These are phyloP conservation scores for Dendrobium officinale DNA, from an alignment of 106 monocot genomes.

Conservation along the genomic window DNA sequence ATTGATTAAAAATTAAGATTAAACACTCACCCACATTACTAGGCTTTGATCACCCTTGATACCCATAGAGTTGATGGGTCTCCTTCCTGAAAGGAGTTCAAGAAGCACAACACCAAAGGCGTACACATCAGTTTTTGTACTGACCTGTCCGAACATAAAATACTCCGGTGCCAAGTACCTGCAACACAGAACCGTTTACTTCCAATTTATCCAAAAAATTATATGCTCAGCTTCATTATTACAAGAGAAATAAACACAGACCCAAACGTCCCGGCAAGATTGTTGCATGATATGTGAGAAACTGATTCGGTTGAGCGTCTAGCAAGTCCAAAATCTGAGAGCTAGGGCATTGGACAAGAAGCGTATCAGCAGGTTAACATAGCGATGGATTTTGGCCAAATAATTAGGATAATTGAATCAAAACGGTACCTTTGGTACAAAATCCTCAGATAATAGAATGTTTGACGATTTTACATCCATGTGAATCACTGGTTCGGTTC, in stretches of 20 bases:
- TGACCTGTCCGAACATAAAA: constrained; percentile 82
- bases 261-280: constrained; percentile 94
- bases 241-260: constrained; percentile 17
- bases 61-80: constrained; percentile 48
- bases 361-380: not conserved
- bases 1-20: not conserved
- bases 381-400: not conserved
- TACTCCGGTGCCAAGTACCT: constrained; percentile 96
- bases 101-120: constrained; percentile 94
- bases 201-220: not conserved
- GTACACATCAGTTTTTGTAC: constrained; percentile 87
- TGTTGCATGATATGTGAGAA: constrained; percentile 40
- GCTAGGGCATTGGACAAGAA: constrained; percentile 25
- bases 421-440: constrained; percentile 49
- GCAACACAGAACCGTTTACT: constrained; percentile 1
- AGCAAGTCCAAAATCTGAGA: constrained; percentile 89
- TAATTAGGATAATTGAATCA: not conserved
- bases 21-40: constrained; percentile 69
- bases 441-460: constrained; percentile 71
- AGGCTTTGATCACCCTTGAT: constrained; percentile 69
- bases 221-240: not conserved
- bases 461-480: constrained; percentile 93
- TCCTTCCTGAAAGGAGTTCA: constrained; percentile 87
- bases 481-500: constrained; percentile 53
- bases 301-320: constrained; percentile 42